Percentiles rank a stretch among this genome's conserved stretches.
Conservation (phyloP, 2,329 filamentous ascomycete species). For the Ilyonectria mors-panacis region DNA sequence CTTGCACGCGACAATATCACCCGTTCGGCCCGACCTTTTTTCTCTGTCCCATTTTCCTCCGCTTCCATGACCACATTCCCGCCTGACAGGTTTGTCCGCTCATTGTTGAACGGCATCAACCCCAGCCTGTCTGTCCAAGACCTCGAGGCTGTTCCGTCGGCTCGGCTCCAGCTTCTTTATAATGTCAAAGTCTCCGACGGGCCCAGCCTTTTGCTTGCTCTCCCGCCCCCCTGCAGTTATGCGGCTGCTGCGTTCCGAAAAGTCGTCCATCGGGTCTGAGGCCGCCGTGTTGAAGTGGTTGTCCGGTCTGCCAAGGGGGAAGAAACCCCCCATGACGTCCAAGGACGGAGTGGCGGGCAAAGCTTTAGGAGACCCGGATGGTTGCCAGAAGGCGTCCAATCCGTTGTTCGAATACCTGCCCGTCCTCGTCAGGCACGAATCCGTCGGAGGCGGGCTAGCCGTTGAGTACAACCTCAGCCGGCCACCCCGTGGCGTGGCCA, state of each 20-base stretch:
- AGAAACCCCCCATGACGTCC: slow-evolving; percentile 23
- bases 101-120: slow-evolving; percentile 43
- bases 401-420: slow-evolving; percentile 56
- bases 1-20: slow-evolving; percentile 45
- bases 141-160: slow-evolving; percentile 52
- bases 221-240: slow-evolving; percentile 59
- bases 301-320: slow-evolving; percentile 41
- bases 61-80: slow-evolving; percentile 42
- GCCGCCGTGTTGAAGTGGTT: slow-evolving; percentile 63
- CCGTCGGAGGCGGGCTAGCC: slow-evolving; percentile 46
- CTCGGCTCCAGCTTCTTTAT: slow-evolving; percentile 60
- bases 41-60: slow-evolving; percentile 38
- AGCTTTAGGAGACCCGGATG: neutral
- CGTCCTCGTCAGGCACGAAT: slow-evolving; percentile 57
- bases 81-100: slow-evolving; percentile 45
- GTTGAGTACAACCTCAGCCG: slow-evolving; percentile 61
- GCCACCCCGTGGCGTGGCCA: slow-evolving; percentile 54
- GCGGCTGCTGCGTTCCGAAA: slow-evolving; percentile 64
- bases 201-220: slow-evolving; percentile 57
- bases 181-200: slow-evolving; percentile 60
- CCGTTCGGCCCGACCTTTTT: slow-evolving; percentile 45
- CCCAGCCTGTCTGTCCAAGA: slow-evolving; percentile 45
- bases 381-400: slow-evolving; percentile 15
- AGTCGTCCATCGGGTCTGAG: slow-evolving; percentile 61
- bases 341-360: slow-evolving; percentile 24